Evolutionary conservation across 176 grass and related monocot species (phyloP), one percentile per base, ranked within the genome.

Genomic region (Oropetium thomaeum): DNA sequence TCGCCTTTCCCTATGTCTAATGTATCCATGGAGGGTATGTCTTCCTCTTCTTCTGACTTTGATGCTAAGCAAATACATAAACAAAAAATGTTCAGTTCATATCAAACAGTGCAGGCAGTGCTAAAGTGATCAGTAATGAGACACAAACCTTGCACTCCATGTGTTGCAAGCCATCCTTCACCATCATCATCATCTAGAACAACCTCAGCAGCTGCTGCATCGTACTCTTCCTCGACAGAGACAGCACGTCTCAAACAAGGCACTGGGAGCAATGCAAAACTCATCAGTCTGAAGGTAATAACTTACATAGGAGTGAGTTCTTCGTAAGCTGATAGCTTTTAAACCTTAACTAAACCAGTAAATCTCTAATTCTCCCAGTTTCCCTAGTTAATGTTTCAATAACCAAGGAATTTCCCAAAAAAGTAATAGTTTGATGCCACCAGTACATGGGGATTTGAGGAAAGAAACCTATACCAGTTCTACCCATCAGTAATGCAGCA

Each of bases 101-200:
- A 49, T 47, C 13, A 30, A 44, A 78, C 29, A 73, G 37, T 52
- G 22, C 29, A 31, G 38, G 12, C 11, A 29, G 69, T 5, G 15
- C 20, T 9, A 38, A 64, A 70, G 10, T 10, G 34, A 58, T 4
- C 22, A 59, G 62, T 32, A 58, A 28, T 49, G 48, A 63, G 67
- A 73, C 20, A 51, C 62, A 19, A 33, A 98, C 96, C 91, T 82
- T 92, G 89, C 76, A 82, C 84, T 13, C 89, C 91, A 74, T 99
- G 96, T 69, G 91, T 99, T 3, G 96, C 96, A n/a, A 99, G 68
- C 96, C 96, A 99, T 33, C 88, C 91, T 79, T 94, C 89, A 0
- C 81, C 81, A 19, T 89, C 88, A 4, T 93, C 90, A 3, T 84
- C 87, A 77, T 90, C 88, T 1, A 99, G 83, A 76, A 99, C 84